These are phyloP conservation scores for Oryza coarctata DNA, from an alignment of 176 grass and related monocot genomes.

Conservation along the genomic window DNA sequence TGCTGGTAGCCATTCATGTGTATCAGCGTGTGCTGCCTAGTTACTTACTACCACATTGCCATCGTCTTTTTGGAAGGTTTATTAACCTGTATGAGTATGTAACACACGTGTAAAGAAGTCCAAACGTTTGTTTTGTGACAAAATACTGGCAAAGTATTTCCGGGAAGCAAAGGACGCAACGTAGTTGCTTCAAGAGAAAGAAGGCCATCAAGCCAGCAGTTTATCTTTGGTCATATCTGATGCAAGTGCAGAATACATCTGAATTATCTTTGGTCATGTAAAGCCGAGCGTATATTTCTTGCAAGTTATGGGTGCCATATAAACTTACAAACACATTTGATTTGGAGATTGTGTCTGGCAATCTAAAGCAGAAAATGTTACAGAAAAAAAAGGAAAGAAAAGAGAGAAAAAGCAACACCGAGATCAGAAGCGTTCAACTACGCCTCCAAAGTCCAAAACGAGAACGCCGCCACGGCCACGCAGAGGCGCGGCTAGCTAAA, in stretches of 20 bases:
- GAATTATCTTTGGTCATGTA: background rate
- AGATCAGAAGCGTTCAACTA: background rate
- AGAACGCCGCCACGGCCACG: too few relatives aligned
- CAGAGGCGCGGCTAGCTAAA: background rate
- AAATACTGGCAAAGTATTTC: background rate
- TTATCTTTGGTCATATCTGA: background rate
- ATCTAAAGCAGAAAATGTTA: background rate
- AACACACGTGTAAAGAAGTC: slow-evolving; percentile 3
- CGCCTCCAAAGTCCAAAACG: too few relatives aligned
- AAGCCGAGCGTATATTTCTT: background rate
- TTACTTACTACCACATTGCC: background rate
- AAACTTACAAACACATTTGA: background rate
- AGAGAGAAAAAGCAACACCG: background rate
- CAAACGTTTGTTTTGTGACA: slow-evolving; percentile 21
- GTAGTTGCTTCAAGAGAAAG: background rate
- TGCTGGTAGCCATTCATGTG: slow-evolving; percentile 38
- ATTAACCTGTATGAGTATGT: background rate
- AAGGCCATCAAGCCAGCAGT: background rate
- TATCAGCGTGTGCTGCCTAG: background rate
- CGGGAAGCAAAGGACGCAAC: background rate
- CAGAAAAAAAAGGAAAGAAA: background rate
- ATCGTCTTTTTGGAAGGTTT: slow-evolving; percentile 3
- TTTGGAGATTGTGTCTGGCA: background rate
- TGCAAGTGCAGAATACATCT: background rate
- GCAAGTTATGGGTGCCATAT: background rate